These are phyloP conservation scores for Blastocystis sp. DNA, from an alignment of 352 stramenopile genomes.

Conservation along the genomic window DNA sequence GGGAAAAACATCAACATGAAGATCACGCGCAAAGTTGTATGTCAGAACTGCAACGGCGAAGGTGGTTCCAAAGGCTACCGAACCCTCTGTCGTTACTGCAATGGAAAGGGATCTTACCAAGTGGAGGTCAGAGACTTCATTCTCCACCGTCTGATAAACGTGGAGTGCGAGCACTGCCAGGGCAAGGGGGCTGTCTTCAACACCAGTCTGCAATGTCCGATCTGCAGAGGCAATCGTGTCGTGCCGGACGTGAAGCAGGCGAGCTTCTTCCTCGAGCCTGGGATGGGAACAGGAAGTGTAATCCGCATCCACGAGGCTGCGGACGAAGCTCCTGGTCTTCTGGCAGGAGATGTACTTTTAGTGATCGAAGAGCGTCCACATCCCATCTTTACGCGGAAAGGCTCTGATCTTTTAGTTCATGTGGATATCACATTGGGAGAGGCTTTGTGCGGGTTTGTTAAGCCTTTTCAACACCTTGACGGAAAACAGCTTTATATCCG, in stretches of 20 bases:
- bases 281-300: conserved; percentile 89
- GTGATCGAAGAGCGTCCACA: conserved; percentile 94
- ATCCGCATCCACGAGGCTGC: conserved; percentile 91
- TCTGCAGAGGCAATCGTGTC: conserved; percentile 84
- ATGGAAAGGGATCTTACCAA: conserved; percentile 84
- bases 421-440: conserved; percentile 89
- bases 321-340: conserved; percentile 80
- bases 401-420: conserved; percentile 88
- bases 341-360: conserved; percentile 93
- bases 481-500: conserved; percentile 63
- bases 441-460: conserved; percentile 78
- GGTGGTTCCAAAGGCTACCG: conserved; percentile 83
- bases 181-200: conserved; percentile 86
- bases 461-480: conserved; percentile 69
- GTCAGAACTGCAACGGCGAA: conserved; percentile 74
- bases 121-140: conserved; percentile 90
- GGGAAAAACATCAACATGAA: conserved; percentile 95
- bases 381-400: conserved; percentile 87
- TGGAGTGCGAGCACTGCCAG: conserved; percentile 81
- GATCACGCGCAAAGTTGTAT: conserved; percentile 87
- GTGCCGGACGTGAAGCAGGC: conserved; percentile 92
- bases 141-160: conserved; percentile 95
- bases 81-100: conserved; percentile 84
- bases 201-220: conserved; percentile 81
- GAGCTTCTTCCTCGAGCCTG: conserved; percentile 92